Conservation (phyloP, 129 eudicot genomes). For the Sambucus nigra region DNA sequence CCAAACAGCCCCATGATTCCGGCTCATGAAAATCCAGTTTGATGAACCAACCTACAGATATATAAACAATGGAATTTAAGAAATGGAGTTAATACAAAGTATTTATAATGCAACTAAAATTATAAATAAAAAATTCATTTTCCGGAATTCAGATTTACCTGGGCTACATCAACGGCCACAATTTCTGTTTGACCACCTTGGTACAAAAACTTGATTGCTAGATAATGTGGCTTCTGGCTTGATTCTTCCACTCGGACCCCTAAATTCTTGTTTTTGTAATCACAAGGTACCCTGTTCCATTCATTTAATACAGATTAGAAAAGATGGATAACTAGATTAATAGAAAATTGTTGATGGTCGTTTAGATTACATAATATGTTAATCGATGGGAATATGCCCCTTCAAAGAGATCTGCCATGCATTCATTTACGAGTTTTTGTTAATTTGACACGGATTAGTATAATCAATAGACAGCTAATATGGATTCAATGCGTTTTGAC, state of each 20-base stretch:
- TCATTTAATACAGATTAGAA: neutral
- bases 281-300: conserved; percentile 61
- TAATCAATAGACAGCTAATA: no score
- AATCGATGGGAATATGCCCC: neutral
- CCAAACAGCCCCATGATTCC: conserved; percentile 84
- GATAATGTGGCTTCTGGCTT: conserved; percentile 49
- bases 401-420: neutral
- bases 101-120: no score
- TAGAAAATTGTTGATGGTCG: neutral
- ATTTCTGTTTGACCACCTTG: conserved; percentile 97
- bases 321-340: neutral
- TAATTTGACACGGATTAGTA: no score
- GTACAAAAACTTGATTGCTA: conserved; percentile 58
- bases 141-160: conserved; percentile 20
- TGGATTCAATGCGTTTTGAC: no score
- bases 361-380: neutral
- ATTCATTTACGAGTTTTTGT: neutral
- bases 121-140: no score
- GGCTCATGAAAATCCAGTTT: conserved; percentile 51
- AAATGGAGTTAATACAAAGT: neutral
- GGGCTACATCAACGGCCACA: conserved; percentile 48
- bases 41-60: conserved; percentile 44
- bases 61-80: no score
- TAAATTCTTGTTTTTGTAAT: conserved; percentile 52
- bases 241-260: conserved; percentile 79